Conservation (phyloP, 441 rosid species). For the Pelargonium myrrhifolium region DNA sequence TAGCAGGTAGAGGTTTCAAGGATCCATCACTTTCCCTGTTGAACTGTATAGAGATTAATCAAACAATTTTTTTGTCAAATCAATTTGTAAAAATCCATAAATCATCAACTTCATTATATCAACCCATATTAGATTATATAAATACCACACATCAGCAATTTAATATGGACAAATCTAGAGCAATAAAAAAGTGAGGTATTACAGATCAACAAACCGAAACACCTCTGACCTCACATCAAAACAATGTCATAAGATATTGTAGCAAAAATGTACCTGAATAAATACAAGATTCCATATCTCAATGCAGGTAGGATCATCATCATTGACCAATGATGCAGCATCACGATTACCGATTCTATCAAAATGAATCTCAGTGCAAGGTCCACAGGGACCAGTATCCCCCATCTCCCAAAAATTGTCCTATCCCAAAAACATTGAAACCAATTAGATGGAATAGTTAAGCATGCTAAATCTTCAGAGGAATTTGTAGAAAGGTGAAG, state of each 20-base stretch:
- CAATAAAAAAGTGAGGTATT: background rate
- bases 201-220: background rate
- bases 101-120: background rate
- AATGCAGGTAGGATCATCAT: constrained; percentile 96
- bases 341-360: constrained; percentile 87
- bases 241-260: background rate
- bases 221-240: background rate
- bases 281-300: constrained; percentile 99
- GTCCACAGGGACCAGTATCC: constrained; percentile 98
- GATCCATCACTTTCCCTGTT: constrained; percentile 89
- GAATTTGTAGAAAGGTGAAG: background rate
- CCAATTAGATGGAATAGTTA: constrained; percentile 9
- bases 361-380: constrained; percentile 94
- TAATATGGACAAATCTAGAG: background rate
- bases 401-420: constrained; percentile 99
- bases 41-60: constrained; percentile 41
- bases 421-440: constrained; percentile 28
- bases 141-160: constrained; percentile 3
- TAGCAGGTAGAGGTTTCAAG: constrained; percentile 78
- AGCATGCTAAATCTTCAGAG: background rate
- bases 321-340: constrained; percentile 74
- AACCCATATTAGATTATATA: background rate
- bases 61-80: constrained; percentile 9
- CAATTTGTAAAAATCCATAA: background rate
- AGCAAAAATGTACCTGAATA: constrained; percentile 61